Base-by-base conservation (phyloP, 768 basidiomycete genomes). In the Lactarius psammicola region DNA sequence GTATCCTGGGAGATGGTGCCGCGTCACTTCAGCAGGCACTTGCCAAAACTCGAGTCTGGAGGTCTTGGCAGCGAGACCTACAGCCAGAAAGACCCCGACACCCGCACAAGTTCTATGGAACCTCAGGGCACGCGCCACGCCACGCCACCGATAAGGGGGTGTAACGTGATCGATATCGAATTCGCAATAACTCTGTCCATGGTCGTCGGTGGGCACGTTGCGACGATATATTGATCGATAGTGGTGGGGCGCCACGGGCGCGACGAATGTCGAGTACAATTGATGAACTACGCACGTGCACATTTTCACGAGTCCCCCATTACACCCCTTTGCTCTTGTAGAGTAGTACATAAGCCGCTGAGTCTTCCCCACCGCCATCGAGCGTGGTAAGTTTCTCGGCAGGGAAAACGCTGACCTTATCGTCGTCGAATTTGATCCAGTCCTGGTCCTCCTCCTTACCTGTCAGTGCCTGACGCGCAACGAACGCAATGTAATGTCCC, bases 401-500 rank as follows among this genome's bases (percentile, higher is more conserved):
- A 1, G 86, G 87, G 76, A 98, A 95, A 61, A 88, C 70, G 20
- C 92, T 89, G 44, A 93, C 95, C 77, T 94, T 96, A 69, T 96
- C 94, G 70, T 98, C 95, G 72, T 98, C 96, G 72, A 95, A 98
- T 78, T 95, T 96, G 79, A 90, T 92, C 96, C 96, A 92, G 73
- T 90, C 89, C 67, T 90, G 88, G 57, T 92, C 87, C 54, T 86
- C 85, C 56, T 87, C 86, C 46, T 84, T 73, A 42, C 70, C 57
- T 9, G 69, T 65, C 28, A 63, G 40, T 42, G 60, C 55, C 18
- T 46, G 59, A 28, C 60, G 56, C 46, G 58, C 70, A 33, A 89
- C 90, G 77, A 89, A 98, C 1, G 87, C 94, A 28, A 98, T 95
- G 74, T 98, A 98, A 77, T 98, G 96, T 2, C 95, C 96, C 0